Evolutionary conservation across 768 basidiomycete species (phyloP), one percentile per base, ranked within the genome.

Genomic region (Lactarius indigo): DNA sequence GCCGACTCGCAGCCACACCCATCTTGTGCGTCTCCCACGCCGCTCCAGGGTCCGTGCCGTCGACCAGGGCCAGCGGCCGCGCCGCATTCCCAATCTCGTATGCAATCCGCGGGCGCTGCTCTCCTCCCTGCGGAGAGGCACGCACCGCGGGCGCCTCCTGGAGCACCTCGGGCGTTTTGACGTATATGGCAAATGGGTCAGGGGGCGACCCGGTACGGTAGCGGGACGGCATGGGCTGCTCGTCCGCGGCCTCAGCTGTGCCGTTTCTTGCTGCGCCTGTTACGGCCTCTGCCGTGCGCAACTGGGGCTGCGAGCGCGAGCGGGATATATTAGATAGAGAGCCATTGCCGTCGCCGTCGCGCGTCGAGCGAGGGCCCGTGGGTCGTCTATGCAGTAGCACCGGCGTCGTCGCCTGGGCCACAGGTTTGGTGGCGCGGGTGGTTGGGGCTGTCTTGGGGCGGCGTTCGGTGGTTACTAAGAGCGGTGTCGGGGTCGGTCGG

Each of bases 391-490:
- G 17, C 8, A 2, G 52, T 9, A 31, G n/a, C 39, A 39, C 7
- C 13, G 17, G 15, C 6, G 39, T 26, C 23, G n/a, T 54, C 2
- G 31, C 20, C 3, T 4, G 58, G 20, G 30, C 50, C 10, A 23
- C 20, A 20, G 42, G 8, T 37, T 54, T 41, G 17, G 30, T 28
- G 15, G n/a, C 10, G 33, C 35, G 62, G 20, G 15, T 59, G 15
- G 64, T 17, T 17, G 68, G 61, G 5, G 57, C 42, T 12, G 68
- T 37, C 26, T 31, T 65, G 28, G 65, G 42, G 47, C 28, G 44
- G 26, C 17, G 57, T 47, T 20, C 23, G 35, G 26, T 18, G 10
- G 50, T 12, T 6, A 41, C 17, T 9, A 20, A 17, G 20, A 31
- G 20, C 3, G 50, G 50, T 20, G 37, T 23, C 12, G 54, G 35